Evolutionary conservation across 306 rosid genomes (phyloP), one percentile per base, ranked within the genome.

Genomic region (Cicer chorassanicum): DNA sequence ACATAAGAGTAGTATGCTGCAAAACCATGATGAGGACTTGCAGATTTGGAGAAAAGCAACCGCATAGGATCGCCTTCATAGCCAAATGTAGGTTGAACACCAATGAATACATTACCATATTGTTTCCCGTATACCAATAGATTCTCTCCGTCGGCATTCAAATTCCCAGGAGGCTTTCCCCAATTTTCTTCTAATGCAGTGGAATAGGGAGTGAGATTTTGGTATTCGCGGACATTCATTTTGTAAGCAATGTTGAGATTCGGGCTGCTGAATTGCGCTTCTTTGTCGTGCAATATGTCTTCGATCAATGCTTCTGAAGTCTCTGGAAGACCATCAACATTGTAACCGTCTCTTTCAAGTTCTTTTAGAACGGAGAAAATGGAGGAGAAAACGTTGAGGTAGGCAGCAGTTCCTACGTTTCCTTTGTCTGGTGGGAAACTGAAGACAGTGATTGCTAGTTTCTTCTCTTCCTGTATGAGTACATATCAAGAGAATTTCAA

Each of bases 371-470:
- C 99, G 0, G 99, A 88, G 85, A 79, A 92, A 79, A 92, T 90
- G 87, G 99, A 95, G 44, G 96, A 84, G 67, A 95, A 95, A 72
- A 95, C 99, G 65, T 95, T 95, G 34, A 95, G 91, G 79, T 95
- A 95, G 60, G 99, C 99, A 59, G 99, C 98, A 9, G 93, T 91
- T 83, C 99, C 99, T 8, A 95, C 96, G 77, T 95, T 95, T 77
- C 99, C 99, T 84, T 95, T 95, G 87, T 95, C 99, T 14, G 99
- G 99, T 29, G 99, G 99, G 87, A 92, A 95, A 78, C 99, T 95
- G 89, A 95, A 95, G 78, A 95, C 96, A 0, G 99, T 95, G 70
- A 95, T 89, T 9, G 99, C 99, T 43, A 92, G 71, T 84, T 54
- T 95, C 86, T 95, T 95, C 84, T 85, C 96, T 13, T 78, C 86